Percentiles rank a stretch among this genome's conserved stretches.
phyloP scores from a whole-genome alignment of 345 rosid genomes.

The Dipteronia sinensis region DNA sequence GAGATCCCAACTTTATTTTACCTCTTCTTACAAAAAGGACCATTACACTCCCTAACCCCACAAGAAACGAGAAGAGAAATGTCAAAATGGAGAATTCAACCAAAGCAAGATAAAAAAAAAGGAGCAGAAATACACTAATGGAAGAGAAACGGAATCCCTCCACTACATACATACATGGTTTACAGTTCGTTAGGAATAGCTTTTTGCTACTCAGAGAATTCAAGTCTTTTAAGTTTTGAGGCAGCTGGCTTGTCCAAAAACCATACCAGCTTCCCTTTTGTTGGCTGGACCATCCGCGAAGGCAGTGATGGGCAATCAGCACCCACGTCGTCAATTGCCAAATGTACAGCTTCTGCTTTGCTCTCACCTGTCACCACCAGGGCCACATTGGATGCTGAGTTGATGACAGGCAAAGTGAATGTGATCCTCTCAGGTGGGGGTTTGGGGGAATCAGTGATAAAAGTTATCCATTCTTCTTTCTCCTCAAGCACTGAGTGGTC shows the following conservation, averaged over 20 bases:
- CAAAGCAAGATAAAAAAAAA: constrained; percentile 10
- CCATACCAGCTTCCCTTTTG: constrained; percentile 72
- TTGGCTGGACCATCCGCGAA: constrained; percentile 68
- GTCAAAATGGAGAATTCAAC: constrained; percentile 37
- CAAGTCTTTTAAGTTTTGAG: constrained; percentile 54
- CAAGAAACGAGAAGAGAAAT: constrained; percentile 18
- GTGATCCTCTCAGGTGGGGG: constrained; percentile 95
- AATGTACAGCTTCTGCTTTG: constrained; percentile 74
- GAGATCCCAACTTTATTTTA: constrained; percentile 35
- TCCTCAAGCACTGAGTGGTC: constrained; percentile 58
- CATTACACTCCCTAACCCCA: constrained; percentile 35
- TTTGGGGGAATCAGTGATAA: constrained; percentile 69
- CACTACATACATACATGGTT: constrained; percentile 29
- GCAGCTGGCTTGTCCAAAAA: constrained; percentile 84
- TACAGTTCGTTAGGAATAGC: constrained; percentile 27
- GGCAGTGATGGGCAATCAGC: constrained; percentile 52
- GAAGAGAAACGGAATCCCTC: constrained; percentile 31
- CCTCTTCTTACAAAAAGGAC: constrained; percentile 38
- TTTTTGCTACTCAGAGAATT: constrained; percentile 39
- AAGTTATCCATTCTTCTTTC: constrained; percentile 77
- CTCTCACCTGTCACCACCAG: constrained; percentile 70
- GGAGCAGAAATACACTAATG: constrained; percentile 4
- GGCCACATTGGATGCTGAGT: constrained; percentile 76
- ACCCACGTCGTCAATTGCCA: constrained; percentile 53
- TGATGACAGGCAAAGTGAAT: constrained; percentile 89